These are phyloP conservation scores for Nidularia pulvinata DNA, from an alignment of 768 basidiomycete genomes.

Conservation along the genomic window DNA sequence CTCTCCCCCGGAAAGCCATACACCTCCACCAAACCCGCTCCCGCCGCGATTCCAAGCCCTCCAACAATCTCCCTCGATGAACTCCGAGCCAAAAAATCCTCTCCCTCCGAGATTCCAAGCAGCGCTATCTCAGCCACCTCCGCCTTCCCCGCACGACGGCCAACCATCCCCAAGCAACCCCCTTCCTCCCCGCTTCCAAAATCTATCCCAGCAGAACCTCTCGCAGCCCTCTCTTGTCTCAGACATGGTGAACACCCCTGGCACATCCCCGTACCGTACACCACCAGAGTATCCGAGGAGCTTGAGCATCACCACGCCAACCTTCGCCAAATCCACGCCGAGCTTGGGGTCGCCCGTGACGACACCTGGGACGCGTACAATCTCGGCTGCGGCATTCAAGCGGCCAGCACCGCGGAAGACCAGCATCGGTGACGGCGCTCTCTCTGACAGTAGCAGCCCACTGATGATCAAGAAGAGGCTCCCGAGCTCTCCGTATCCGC, in stretches of 20 bases:
- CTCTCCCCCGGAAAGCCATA: neutral
- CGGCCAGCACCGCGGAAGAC: slow-evolving; percentile 32
- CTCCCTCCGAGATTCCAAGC: slow-evolving; percentile 22
- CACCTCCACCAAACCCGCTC: slow-evolving; percentile 7
- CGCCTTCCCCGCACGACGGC: slow-evolving; percentile 5
- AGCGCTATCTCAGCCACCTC: slow-evolving; percentile 7
- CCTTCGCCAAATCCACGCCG: slow-evolving; percentile 5
- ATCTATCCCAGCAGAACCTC: slow-evolving; percentile 7
- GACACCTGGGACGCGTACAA: slow-evolving; percentile 46
- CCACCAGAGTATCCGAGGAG: slow-evolving; percentile 45
- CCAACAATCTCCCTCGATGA: slow-evolving; percentile 10
- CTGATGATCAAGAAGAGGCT: slow-evolving; percentile 44
- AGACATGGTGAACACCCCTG: slow-evolving; percentile 5
- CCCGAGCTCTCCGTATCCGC: slow-evolving; percentile 41
- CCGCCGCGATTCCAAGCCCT: slow-evolving; percentile 21
- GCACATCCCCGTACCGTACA: slow-evolving; percentile 32
- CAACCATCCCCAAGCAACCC: slow-evolving; percentile 10
- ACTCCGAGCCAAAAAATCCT: slow-evolving; percentile 2
- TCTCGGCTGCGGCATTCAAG: slow-evolving; percentile 77
- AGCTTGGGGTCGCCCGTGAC: slow-evolving; percentile 22
- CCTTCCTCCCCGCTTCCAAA: slow-evolving; percentile 21
- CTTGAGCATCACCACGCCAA: slow-evolving; percentile 14
- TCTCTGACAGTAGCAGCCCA: slow-evolving; percentile 14
- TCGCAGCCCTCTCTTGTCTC: slow-evolving; percentile 1
- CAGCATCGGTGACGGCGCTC: slow-evolving; percentile 10